phyloP scores from a whole-genome alignment of 176 grass and related monocot genomes.

The Carex littledalei region DNA sequence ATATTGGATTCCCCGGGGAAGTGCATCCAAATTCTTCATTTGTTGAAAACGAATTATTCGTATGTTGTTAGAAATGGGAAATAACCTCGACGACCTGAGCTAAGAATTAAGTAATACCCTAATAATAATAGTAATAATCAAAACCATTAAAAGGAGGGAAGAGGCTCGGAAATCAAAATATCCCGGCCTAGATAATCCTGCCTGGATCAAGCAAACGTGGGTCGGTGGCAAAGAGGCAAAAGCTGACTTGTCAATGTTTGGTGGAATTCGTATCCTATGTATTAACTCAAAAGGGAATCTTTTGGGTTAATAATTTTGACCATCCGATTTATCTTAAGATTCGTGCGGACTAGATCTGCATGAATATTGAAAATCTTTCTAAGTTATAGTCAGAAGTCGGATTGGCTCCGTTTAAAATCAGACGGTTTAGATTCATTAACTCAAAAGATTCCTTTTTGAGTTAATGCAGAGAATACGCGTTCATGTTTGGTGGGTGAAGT shows the following conservation, averaged over 20 bases:
- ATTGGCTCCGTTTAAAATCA: too few species aligned
- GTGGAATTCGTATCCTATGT: too few species aligned
- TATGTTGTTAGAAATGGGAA: not conserved
- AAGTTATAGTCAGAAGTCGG: too few species aligned
- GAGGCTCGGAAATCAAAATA: not conserved
- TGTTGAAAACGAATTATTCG: not conserved
- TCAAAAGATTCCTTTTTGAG: too few species aligned
- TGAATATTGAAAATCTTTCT: too few species aligned
- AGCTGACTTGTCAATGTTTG: not conserved
- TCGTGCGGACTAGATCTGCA: too few species aligned
- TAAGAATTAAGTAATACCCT: not conserved
- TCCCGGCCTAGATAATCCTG: not conserved
- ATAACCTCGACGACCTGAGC: not conserved
- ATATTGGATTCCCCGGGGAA: too few species aligned
- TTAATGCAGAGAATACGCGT: too few species aligned
- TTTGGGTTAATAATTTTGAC: too few species aligned
- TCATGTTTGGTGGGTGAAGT: not conserved
- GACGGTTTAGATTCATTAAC: too few species aligned
- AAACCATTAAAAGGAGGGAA: not conserved
- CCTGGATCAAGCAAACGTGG: not conserved
- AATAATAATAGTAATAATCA: not conserved
- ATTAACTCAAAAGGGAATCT: too few species aligned
- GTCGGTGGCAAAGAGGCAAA: not conserved
- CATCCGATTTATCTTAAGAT: too few species aligned
- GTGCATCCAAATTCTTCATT: not conserved